These are phyloP conservation scores for Allium cepa DNA, from an alignment of 106 monocot genomes.

Conservation along the genomic window DNA sequence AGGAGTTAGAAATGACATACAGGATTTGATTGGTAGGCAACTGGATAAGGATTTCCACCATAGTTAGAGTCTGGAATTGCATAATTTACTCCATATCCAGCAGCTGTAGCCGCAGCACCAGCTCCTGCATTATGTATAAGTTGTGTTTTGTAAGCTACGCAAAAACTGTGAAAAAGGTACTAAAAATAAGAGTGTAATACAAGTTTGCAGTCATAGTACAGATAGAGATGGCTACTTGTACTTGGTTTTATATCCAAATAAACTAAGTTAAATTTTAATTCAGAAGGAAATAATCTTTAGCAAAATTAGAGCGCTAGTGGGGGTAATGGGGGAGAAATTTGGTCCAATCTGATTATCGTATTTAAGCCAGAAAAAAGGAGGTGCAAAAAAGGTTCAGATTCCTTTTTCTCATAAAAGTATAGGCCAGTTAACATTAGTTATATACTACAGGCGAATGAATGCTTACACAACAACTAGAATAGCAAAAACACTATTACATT, in stretches of 20 bases:
- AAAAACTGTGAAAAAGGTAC: neutral
- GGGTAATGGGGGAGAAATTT: too few species aligned
- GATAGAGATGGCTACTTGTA: neutral
- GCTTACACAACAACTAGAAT: neutral
- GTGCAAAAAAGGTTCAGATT: too few species aligned
- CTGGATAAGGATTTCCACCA: slow-evolving; percentile 58
- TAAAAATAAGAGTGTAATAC: neutral
- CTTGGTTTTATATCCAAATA: neutral
- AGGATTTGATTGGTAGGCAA: slow-evolving; percentile 58
- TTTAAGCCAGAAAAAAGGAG: too few species aligned
- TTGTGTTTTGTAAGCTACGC: too few species aligned
- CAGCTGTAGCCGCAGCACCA: slow-evolving; percentile 17
- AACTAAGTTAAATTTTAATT: too few species aligned
- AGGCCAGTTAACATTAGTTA: too few species aligned
- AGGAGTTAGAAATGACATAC: slow-evolving; percentile 17
- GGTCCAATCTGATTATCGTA: too few species aligned
- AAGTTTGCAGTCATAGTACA: neutral
- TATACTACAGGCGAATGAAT: neutral
- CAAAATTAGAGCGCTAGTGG: too few species aligned
- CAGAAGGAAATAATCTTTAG: too few species aligned
- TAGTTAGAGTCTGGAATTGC: slow-evolving; percentile 52
- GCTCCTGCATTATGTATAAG: too few species aligned
- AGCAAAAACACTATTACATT: neutral
- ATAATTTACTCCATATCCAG: slow-evolving; percentile 49
- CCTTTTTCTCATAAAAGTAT: too few species aligned